Evolutionary conservation across 169 alveolate genomes (phyloP), one percentile per base, ranked within the genome.

Genomic region (Cytauxzoon felis): DNA sequence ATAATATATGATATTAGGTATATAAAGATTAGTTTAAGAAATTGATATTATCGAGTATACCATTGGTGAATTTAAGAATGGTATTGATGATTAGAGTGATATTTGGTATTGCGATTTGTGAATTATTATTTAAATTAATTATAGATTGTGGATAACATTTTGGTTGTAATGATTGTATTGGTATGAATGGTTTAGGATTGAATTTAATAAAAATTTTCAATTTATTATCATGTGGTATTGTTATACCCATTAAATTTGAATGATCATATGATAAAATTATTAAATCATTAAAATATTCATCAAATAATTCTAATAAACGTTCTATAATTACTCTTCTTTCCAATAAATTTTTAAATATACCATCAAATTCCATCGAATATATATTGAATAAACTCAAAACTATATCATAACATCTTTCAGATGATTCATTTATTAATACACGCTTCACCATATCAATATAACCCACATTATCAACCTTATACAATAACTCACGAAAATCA

Each of bases 161-260:
- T 38, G 45, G 45, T 13, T 38, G 45, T 38, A 38, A 13, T 4
- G 24, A 9, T 24, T 19, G 6, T 0, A 49, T 23, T 8, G 78
- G 78, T 8, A 66, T 51, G 27, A 50, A 51, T 0, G 69, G 42
- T 18, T 54, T 5, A 8, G 78, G 78, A 48, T 53, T 54, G 21
- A 53, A n/a, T 59, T 66, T 66, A 30, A 52, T 30, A 54, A 40
- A 57, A 21, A 66, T 11, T 21, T 5, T 3, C 36, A 66, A 8
- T 18, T 45, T 13, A n/a, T 21, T 30, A 8, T 38, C 23, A 24
- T 36, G 6, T 1, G n/a, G n/a, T n/a, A 13, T 23, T n/a, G 49
- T 33, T 5, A 21, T 0, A 8, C 73, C 73, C 3, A 8, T n/a
- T 27, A 45, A 49, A 21, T 45, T 49, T 11, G 52, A 42, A 2